These are phyloP conservation scores for Beauveria brongniartii DNA, from an alignment of 2,329 filamentous ascomycete species.

Conservation along the genomic window DNA sequence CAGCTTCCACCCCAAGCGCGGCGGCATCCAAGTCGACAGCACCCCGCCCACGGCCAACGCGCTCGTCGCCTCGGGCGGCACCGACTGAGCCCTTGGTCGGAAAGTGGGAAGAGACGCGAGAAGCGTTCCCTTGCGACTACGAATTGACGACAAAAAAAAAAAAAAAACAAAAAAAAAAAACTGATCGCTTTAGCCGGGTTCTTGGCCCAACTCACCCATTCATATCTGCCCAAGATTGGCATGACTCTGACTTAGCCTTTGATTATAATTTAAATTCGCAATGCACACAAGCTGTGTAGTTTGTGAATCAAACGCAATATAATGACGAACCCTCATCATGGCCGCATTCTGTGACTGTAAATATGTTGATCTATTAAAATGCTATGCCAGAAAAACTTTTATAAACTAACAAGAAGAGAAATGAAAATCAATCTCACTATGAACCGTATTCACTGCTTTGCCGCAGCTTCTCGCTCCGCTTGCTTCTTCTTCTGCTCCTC, in stretches of 20 bases:
- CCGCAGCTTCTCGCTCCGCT: conserved; percentile 23
- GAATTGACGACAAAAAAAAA: background rate
- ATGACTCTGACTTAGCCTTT: background rate
- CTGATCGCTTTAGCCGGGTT: background rate
- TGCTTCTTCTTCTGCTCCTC: conserved; percentile 46
- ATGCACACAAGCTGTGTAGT: background rate
- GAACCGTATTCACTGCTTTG: background rate
- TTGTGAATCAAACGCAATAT: background rate
- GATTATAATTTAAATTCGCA: background rate
- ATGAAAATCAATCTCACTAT: background rate
- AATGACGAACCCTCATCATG: background rate
- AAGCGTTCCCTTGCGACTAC: background rate
- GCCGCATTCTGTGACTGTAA: background rate
- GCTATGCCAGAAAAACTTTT: background rate
- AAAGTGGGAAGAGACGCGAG: background rate
- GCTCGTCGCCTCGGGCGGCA: conserved; percentile 6
- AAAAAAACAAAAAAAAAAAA: background rate
- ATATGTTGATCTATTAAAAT: background rate
- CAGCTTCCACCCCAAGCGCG: conserved; percentile 74
- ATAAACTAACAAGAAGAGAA: background rate
- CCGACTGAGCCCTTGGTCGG: background rate
- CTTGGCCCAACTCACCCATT: conserved; percentile 1
- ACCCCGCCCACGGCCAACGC: conserved; percentile 55
- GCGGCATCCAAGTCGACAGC: conserved; percentile 82
- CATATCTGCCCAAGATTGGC: background rate